phyloP scores from a whole-genome alignment of 2,329 filamentous ascomycete genomes.

The Fusarium euwallaceae region DNA sequence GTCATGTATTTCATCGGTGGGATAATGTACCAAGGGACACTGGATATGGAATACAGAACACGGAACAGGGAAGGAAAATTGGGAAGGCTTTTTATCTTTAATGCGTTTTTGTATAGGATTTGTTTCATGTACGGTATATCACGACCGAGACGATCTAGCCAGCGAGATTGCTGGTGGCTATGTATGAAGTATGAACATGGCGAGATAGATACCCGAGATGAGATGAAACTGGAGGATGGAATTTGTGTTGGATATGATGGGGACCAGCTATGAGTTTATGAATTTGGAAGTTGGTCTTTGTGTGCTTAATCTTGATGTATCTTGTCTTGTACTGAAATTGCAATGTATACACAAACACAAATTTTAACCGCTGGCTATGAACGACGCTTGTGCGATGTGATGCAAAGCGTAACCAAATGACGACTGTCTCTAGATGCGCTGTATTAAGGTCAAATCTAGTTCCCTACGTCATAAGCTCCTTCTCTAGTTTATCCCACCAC shows the following conservation, averaged over 20 bases:
- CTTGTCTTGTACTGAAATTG: background rate
- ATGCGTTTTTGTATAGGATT: constrained; percentile 27
- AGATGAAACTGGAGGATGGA: constrained; percentile 6
- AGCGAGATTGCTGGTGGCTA: constrained; percentile 3
- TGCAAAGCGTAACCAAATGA: background rate
- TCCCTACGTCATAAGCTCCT: constrained; percentile 49
- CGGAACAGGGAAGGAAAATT: constrained; percentile 28
- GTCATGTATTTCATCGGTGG: background rate
- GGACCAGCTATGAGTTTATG: background rate
- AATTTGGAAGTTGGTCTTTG: background rate
- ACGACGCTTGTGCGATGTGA: constrained; percentile 6
- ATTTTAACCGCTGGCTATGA: background rate
- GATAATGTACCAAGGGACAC: constrained; percentile 16
- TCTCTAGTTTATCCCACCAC: constrained; percentile 50
- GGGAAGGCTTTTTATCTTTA: constrained; percentile 10
- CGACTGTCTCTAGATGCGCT: constrained; percentile 12
- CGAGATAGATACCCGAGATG: constrained; percentile 36
- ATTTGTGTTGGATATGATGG: background rate
- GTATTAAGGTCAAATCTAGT: background rate
- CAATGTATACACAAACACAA: background rate
- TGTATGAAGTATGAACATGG: constrained; percentile 8
- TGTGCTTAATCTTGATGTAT: background rate
- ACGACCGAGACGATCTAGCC: background rate
- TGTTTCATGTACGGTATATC: constrained; percentile 29
- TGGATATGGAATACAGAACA: constrained; percentile 18